A percentile compares a stretch with the other conserved stretches of the same genome.
Conservation (phyloP, 1,284 basidiomycete species). For the Austroboletus novae-zelandiae region DNA sequence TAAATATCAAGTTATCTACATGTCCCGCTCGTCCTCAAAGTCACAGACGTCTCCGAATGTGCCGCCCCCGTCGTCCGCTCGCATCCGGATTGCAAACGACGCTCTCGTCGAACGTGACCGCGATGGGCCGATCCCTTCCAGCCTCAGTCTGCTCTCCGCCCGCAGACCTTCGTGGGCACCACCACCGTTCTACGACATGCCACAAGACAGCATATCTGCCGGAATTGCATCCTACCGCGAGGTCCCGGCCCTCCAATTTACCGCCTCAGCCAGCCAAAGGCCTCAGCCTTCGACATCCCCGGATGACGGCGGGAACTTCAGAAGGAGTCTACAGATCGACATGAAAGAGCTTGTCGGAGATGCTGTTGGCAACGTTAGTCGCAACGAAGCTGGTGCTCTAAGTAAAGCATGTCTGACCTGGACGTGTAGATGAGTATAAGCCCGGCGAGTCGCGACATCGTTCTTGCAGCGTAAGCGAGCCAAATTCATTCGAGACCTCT, state of each 20-base stretch:
- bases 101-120: slow-evolving; percentile 17
- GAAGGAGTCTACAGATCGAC: slow-evolving; percentile 62
- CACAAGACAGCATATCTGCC: slow-evolving; percentile 25
- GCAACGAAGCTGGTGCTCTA: background rate
- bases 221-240: slow-evolving; percentile 31
- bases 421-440: slow-evolving; percentile 72
- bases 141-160: slow-evolving; percentile 32
- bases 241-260: slow-evolving; percentile 24
- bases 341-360: slow-evolving; percentile 77
- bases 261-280: slow-evolving; percentile 11
- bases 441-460: slow-evolving; percentile 74
- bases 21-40: slow-evolving; percentile 29
- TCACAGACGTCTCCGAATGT: slow-evolving; percentile 16
- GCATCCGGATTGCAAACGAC: slow-evolving; percentile 23
- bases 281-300: slow-evolving; percentile 37
- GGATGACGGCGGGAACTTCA: slow-evolving; percentile 57
- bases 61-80: slow-evolving; percentile 12
- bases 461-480: slow-evolving; percentile 68
- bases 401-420: slow-evolving; percentile 2
- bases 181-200: slow-evolving; percentile 22
- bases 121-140: slow-evolving; percentile 26
- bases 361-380: slow-evolving; percentile 76
- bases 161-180: slow-evolving; percentile 35
- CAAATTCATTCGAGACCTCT: background rate
- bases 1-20: too few relatives aligned